phyloP scores from a whole-genome alignment of 768 basidiomycete genomes.

The Tylopilus balloui region DNA sequence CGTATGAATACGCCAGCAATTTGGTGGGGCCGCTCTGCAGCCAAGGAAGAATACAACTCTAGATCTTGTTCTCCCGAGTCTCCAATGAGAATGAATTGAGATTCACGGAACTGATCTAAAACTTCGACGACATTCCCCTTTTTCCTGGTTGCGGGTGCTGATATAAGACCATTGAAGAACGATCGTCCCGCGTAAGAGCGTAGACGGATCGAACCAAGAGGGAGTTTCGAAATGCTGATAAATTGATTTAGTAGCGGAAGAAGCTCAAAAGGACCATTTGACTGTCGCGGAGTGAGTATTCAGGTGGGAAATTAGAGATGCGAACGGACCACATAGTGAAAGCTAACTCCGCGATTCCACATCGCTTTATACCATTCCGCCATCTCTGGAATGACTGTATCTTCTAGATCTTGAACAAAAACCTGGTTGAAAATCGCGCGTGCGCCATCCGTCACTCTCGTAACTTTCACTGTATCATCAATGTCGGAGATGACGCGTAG shows the following conservation, averaged over 20 bases:
- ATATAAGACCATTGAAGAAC: conserved; percentile 77
- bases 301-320: neutral
- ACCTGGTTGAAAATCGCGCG: conserved; percentile 85
- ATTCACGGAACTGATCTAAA: conserved; percentile 66
- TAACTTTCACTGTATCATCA: conserved; percentile 75
- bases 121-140: conserved; percentile 75
- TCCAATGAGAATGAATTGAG: conserved; percentile 80
- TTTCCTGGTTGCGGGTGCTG: conserved; percentile 80
- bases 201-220: conserved; percentile 71
- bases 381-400: conserved; percentile 80
- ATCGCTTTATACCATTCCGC: conserved; percentile 69
- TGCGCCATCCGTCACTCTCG: conserved; percentile 75
- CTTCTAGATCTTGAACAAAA: conserved; percentile 79
- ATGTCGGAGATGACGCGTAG: conserved; percentile 88
- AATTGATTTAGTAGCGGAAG: conserved; percentile 77
- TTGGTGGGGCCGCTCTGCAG: conserved; percentile 62
- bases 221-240: conserved; percentile 63
- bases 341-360: conserved; percentile 68
- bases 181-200: conserved; percentile 83
- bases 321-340: conserved; percentile 81
- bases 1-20: conserved; percentile 81
- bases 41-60: conserved; percentile 80
- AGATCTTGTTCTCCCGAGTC: conserved; percentile 95
- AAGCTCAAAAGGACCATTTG: conserved; percentile 85
- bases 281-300: conserved; percentile 42